Percentiles rank a stretch among this genome's conserved stretches.
Evolutionary conservation across 2,329 filamentous ascomycete species (phyloP).

Genomic region (Diaporthe citriasiana): DNA sequence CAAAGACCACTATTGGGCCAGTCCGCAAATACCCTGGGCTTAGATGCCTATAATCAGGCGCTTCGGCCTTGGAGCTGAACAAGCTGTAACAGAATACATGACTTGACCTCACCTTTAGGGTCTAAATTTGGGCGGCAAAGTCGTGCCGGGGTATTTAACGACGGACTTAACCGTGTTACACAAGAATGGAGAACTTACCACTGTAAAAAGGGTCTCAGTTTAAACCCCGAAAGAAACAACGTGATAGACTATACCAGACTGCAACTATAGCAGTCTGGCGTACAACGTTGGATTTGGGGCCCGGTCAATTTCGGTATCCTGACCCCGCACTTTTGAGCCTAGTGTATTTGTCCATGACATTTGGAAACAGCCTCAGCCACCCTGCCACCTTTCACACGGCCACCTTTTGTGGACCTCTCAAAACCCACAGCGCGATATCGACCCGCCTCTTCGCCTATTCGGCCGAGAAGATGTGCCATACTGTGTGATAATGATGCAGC

Average conservation of each 20-base stretch:
- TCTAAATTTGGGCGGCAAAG: conserved; percentile 8
- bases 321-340: neutral
- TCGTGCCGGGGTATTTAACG: neutral
- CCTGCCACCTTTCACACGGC: neutral
- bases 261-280: neutral
- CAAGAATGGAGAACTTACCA: neutral
- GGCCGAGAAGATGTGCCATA: neutral
- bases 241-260: neutral
- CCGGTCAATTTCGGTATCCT: neutral
- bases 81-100: conserved; percentile 4
- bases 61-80: neutral
- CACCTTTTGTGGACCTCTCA: neutral
- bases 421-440: neutral
- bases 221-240: neutral
- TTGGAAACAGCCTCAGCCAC: neutral
- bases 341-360: neutral
- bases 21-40: neutral
- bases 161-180: conserved; percentile 27
- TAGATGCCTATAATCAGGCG: neutral
- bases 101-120: neutral
- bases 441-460: neutral
- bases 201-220: neutral
- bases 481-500: neutral
- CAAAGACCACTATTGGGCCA: neutral
- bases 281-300: neutral